These are phyloP conservation scores for Schwanniomyces vanrijiae DNA, from an alignment of 805 yeast genomes.

Conservation along the genomic window DNA sequence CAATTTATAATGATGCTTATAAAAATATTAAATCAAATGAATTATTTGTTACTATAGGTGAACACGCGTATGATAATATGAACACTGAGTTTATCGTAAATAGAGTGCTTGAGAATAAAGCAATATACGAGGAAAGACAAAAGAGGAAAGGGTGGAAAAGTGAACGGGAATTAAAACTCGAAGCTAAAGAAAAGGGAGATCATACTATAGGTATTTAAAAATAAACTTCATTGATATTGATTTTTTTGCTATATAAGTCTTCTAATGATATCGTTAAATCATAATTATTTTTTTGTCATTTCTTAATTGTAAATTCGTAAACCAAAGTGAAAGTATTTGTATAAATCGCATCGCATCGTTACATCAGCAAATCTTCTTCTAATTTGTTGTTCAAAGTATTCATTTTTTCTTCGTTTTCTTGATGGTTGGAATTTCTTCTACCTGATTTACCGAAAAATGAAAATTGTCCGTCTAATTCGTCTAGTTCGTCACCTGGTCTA, in stretches of 20 bases:
- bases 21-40: slow-evolving; percentile 28
- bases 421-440: slow-evolving; percentile 44
- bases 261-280: not conserved
- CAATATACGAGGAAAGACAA: slow-evolving; percentile 83
- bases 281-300: not conserved
- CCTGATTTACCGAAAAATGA: slow-evolving; percentile 19
- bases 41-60: slow-evolving; percentile 42
- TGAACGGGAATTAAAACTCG: slow-evolving; percentile 38
- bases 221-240: not conserved
- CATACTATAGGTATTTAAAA: not conserved
- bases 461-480: slow-evolving; percentile 58
- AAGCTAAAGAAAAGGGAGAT: slow-evolving; percentile 13
- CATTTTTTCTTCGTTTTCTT: slow-evolving; percentile 28
- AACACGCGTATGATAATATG: slow-evolving; percentile 63
- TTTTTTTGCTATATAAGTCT: slow-evolving; percentile 1
- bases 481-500: slow-evolving; percentile 70
- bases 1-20: slow-evolving; percentile 36
- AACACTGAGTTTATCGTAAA: slow-evolving; percentile 70
- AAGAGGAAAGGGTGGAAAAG: slow-evolving; percentile 81
- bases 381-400: slow-evolving; percentile 19
- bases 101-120: slow-evolving; percentile 68
- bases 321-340: not conserved
- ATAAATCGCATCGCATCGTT: not conserved
- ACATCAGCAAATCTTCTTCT: slow-evolving; percentile 11
- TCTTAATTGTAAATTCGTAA: not conserved